Evolutionary conservation across 345 rosid genomes (phyloP).

Genomic region (Citrus cavaleriei): DNA sequence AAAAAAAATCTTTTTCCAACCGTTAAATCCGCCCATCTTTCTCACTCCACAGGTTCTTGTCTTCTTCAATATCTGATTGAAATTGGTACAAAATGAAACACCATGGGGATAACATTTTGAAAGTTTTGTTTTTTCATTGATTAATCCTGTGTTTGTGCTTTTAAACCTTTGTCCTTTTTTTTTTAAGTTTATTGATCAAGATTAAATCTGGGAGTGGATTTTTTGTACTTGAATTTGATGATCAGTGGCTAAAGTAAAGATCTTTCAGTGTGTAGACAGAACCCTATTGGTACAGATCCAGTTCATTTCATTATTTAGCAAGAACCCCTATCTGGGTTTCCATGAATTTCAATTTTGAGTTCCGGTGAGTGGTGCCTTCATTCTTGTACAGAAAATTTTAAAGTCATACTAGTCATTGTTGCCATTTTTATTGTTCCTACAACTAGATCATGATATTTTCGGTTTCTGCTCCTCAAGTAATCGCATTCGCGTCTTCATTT

Average conservation of each 20-base stretch:
- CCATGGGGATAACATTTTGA: background rate
- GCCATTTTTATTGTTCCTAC: background rate
- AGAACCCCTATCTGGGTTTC: constrained; percentile 1
- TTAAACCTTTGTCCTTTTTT: background rate
- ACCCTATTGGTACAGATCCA: constrained; percentile 10
- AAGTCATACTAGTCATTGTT: background rate
- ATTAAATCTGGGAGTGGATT: constrained; percentile 9
- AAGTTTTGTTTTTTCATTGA: background rate
- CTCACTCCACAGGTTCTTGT: background rate
- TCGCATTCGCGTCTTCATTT: background rate
- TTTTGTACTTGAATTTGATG: background rate
- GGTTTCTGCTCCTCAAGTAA: background rate
- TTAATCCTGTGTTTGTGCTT: too few relatives aligned
- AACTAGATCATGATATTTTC: background rate
- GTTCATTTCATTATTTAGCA: background rate
- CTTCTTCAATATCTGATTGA: background rate
- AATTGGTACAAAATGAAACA: background rate
- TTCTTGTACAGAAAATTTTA: background rate
- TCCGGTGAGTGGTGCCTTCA: constrained; percentile 17
- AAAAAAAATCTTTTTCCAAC: too few relatives aligned
- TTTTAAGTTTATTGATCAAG: constrained; percentile 4
- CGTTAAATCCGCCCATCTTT: too few relatives aligned
- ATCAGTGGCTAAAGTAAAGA: background rate
- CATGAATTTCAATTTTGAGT: constrained; percentile 3
- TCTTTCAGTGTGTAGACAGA: background rate